Evolutionary conservation across 2,329 filamentous ascomycete species (phyloP).

Genomic region (Ceratocystis destructans): DNA sequence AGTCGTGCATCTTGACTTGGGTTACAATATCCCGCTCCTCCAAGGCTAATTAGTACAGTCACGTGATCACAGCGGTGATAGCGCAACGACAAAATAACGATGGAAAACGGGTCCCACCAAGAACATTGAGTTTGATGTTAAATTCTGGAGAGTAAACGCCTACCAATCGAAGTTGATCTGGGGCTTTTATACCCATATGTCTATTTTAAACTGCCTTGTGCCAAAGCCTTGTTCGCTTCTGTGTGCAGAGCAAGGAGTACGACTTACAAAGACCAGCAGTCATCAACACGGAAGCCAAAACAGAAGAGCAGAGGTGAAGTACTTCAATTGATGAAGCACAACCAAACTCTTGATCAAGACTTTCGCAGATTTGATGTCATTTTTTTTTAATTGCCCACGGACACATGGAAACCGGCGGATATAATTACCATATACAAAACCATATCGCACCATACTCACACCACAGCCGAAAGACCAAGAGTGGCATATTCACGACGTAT

Average conservation of each 20-base stretch:
- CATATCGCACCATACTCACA: not conserved
- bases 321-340: not conserved
- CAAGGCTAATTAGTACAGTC: not conserved
- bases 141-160: not conserved
- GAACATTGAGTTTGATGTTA: not conserved
- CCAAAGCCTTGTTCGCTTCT: not conserved
- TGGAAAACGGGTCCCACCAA: not conserved
- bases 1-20: not conserved
- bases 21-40: not conserved
- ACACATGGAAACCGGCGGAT: not conserved
- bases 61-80: not conserved
- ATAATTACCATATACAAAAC: not conserved
- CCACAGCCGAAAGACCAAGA: not conserved
- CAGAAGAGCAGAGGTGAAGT: not conserved
- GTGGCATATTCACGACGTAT: not conserved
- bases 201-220: not conserved
- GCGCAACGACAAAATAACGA: constrained; percentile 5
- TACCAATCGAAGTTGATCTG: constrained; percentile 3
- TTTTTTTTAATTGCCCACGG: not conserved
- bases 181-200: not conserved
- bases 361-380: not conserved
- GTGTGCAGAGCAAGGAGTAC: not conserved
- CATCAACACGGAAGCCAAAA: not conserved
- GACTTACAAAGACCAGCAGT: not conserved
- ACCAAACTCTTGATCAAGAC: not conserved